These are phyloP conservation scores for Ambrosiella cleistominuta DNA, from an alignment of 2,329 filamentous ascomycete genomes.

Conservation along the genomic window DNA sequence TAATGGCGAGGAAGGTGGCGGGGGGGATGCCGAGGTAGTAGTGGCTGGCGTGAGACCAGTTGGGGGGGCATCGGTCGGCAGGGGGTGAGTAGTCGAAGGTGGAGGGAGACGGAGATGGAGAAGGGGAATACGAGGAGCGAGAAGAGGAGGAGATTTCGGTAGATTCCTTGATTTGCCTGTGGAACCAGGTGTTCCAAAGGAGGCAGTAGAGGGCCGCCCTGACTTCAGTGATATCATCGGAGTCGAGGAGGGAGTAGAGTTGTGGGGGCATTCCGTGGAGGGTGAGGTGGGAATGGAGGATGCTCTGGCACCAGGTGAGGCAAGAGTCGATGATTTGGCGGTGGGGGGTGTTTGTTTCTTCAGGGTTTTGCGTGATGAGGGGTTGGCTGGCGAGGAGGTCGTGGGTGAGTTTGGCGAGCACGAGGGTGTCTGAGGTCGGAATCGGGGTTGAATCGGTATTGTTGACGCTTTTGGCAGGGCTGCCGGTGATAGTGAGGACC, in stretches of 20 bases:
- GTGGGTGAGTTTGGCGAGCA: background rate
- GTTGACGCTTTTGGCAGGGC: background rate
- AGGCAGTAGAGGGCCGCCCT: background rate
- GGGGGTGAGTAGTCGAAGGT: background rate
- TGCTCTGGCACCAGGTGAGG: background rate
- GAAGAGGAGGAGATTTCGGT: background rate
- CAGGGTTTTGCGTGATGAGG: background rate
- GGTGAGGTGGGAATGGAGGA: background rate
- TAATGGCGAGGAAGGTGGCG: background rate
- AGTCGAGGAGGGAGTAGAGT: background rate
- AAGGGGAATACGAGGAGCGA: too few species aligned
- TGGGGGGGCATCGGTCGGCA: background rate
- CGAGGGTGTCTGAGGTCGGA: too few species aligned
- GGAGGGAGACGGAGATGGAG: background rate
- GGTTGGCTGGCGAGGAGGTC: background rate
- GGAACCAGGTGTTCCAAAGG: background rate
- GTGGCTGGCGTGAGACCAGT: background rate
- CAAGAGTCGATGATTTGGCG: background rate
- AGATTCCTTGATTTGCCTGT: background rate
- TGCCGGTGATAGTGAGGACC: too few species aligned
- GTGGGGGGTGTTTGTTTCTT: background rate
- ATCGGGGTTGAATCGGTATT: background rate
- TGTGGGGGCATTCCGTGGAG: background rate
- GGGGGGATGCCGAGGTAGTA: slow-evolving; percentile 2
- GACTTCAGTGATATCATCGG: background rate